Evolutionary conservation across 108 stramenopile species (phyloP).

Genomic region (Cylindrotheca fusiformis): DNA sequence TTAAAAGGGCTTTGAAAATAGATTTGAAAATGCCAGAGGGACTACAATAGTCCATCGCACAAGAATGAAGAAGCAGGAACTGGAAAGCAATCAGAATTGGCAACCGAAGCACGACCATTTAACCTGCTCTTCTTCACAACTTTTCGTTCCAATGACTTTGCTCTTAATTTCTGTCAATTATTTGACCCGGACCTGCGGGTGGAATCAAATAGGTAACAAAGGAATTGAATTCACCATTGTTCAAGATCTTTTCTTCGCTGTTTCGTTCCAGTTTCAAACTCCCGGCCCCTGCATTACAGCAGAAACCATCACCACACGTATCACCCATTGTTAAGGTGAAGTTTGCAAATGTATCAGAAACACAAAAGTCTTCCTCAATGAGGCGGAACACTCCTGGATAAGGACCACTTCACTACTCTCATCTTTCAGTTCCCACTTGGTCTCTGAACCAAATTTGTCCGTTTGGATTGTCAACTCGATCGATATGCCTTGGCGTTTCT

Average conservation of each 20-base stretch:
- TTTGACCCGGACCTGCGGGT: neutral
- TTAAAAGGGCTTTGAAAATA: too few species aligned
- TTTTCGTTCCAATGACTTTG: neutral
- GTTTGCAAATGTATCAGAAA: neutral
- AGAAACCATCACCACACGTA: neutral
- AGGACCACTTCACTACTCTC: neutral
- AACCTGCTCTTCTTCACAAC: neutral
- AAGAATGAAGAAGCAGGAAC: too few species aligned
- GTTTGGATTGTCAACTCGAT: neutral
- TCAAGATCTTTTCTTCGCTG: neutral
- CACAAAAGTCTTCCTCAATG: neutral
- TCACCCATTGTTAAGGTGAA: neutral
- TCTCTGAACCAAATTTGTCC: neutral
- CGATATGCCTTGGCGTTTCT: neutral
- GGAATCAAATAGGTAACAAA: neutral
- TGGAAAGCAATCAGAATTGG: too few species aligned
- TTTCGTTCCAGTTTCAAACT: neutral
- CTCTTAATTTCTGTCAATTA: constrained; percentile 1
- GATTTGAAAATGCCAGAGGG: too few species aligned
- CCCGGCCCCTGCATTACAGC: neutral
- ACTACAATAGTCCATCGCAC: too few species aligned
- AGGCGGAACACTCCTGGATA: neutral
- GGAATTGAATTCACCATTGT: neutral
- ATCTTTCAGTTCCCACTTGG: neutral
- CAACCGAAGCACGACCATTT: too few species aligned